Base-by-base conservation (phyloP, 352 stramenopile genomes). In the Globisporangium emineosum region DNA sequence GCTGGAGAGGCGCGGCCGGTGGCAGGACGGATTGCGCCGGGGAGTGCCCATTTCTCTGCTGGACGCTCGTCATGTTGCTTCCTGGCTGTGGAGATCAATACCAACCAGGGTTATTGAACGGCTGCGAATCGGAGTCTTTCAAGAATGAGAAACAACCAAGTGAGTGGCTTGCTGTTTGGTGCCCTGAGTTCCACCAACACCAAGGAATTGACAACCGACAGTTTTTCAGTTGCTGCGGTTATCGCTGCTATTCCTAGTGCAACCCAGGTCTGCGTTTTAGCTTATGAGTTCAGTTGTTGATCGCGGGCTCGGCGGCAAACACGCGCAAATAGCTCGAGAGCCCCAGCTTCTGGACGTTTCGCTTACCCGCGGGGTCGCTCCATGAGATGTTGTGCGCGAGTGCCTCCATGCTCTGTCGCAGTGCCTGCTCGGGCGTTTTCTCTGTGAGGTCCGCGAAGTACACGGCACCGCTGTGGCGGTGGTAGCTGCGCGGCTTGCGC, bases 301-400 rank as follows among this genome's bases (percentile, higher is more conserved):
- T 75, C 7, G 77, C 77, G 35, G 67, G 65, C 35, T 80, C 71
- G 4, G 75, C 45, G 3, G 66, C 70, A 37, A 93, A 93, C 12
- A 58, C 57, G 30, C 72, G 56, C 72, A 91, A 78, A 62, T 77
- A 93, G 53, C 73, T 82, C 0, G 81, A 91, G 6, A 90, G 68
- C 0, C 66, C 78, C 9, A 93, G 64, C 67, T 93, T 91, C 49
- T 93, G 84, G 23, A 91, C 60, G 10, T 51, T 76, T 12, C 83
- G 79, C 66, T 93, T 93, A 30, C 77, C 76, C 2, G 74, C 71
- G 15, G 79, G 73, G 52, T 91, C 82, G 58, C 82, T 90, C 82
- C 82, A 91, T 2, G 84, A 82, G 12, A 93, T 67, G 57, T 93
- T 93, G 60, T 91, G 84, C 0, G 78, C 77, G 0, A 90, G 65